phyloP scores from a whole-genome alignment of 148 eudicot species.

The Spergularia bocconei region DNA sequence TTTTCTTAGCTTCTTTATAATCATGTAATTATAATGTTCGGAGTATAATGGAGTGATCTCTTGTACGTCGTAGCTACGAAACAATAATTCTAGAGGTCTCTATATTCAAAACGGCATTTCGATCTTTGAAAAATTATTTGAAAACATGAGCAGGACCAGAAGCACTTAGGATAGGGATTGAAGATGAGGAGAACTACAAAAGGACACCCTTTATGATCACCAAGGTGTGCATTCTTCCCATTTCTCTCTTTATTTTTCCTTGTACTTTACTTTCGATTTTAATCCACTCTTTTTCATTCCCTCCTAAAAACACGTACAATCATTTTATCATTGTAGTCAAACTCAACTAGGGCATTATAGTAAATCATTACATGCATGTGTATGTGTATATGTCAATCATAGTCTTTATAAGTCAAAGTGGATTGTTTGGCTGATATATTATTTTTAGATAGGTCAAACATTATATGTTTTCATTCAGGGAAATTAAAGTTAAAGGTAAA shows the following conservation, averaged over 20 bases:
- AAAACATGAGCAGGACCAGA: constrained; percentile 10
- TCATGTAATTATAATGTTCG: too few relatives aligned
- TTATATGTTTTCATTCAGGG: too few relatives aligned
- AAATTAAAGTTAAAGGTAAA: too few relatives aligned
- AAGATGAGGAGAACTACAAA: constrained; percentile 43
- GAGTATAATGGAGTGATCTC: too few relatives aligned
- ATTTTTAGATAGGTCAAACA: too few relatives aligned
- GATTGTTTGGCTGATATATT: too few relatives aligned
- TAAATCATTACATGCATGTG: too few relatives aligned
- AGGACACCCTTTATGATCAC: constrained; percentile 37
- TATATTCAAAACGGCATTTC: background rate
- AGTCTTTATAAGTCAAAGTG: too few relatives aligned
- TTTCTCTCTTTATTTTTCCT: background rate
- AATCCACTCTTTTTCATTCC: background rate
- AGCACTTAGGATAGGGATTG: constrained; percentile 37
- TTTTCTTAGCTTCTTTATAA: too few relatives aligned
- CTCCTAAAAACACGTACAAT: constrained; percentile 13
- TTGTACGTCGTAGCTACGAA: too few relatives aligned
- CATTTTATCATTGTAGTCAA: background rate
- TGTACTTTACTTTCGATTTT: background rate
- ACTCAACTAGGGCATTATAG: too few relatives aligned
- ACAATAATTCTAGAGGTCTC: constrained; percentile 9
- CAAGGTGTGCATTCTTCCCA: constrained; percentile 27
- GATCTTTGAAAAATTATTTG: background rate
- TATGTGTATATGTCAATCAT: too few relatives aligned